phyloP scores from a whole-genome alignment of 129 eudicot species.

The Heracleum sosnowskyi region DNA sequence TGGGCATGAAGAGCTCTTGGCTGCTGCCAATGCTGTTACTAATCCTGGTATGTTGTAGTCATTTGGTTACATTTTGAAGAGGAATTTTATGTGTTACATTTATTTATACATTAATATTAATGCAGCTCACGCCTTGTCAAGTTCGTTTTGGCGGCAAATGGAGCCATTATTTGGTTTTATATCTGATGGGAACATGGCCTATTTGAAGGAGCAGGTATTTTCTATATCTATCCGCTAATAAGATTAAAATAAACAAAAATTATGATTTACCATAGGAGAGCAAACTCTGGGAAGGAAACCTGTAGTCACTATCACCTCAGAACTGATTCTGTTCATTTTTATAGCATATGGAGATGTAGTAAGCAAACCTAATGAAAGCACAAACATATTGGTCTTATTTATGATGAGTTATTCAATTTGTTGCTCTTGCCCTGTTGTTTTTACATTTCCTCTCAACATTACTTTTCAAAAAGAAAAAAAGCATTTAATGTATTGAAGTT shows the following conservation, averaged over 20 bases:
- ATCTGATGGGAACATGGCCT: conserved; percentile 47
- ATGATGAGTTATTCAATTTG: background rate
- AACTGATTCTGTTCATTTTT: background rate
- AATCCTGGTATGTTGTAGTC: conserved; percentile 46
- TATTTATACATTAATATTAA: conserved; percentile 11
- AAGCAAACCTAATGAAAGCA: background rate
- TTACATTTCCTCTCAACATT: background rate
- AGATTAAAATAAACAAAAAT: background rate
- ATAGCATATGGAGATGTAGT: background rate
- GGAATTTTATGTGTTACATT: background rate
- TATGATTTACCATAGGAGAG: background rate
- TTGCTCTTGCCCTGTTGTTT: background rate
- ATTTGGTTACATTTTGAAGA: background rate
- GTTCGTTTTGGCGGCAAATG: conserved; percentile 74
- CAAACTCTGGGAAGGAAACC: background rate
- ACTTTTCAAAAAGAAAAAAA: background rate
- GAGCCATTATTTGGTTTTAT: conserved; percentile 57
- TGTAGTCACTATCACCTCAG: too few species aligned
- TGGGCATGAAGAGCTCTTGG: conserved; percentile 76
- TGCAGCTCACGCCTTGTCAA: conserved; percentile 57
- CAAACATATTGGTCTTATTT: background rate
- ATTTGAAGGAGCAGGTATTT: conserved; percentile 55
- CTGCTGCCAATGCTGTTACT: conserved; percentile 66
- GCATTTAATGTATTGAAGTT: background rate
- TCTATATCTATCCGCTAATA: background rate